Conservation (phyloP, 495 filamentous ascomycete species). For the Penicillium nucicola region DNA sequence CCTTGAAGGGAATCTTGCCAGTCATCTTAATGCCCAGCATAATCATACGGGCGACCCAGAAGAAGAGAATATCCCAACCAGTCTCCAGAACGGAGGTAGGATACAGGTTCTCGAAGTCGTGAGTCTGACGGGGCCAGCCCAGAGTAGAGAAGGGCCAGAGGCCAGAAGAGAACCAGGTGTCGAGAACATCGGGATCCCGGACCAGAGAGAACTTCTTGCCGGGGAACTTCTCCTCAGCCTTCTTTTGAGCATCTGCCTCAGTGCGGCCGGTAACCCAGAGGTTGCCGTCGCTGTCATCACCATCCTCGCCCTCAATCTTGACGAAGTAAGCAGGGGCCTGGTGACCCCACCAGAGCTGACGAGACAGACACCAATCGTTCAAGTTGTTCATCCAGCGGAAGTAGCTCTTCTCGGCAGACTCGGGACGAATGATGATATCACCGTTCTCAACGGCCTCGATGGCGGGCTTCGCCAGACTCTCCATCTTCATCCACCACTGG, state of each 20-base stretch:
- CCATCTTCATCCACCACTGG: slow-evolving; percentile 75
- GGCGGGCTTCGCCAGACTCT: slow-evolving; percentile 54
- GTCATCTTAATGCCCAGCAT: slow-evolving; percentile 77
- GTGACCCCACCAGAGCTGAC: slow-evolving; percentile 88
- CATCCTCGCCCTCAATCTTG: slow-evolving; percentile 61
- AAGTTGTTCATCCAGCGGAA: slow-evolving; percentile 69
- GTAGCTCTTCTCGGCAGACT: slow-evolving; percentile 66
- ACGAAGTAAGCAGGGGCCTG: slow-evolving; percentile 73
- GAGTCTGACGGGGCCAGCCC: slow-evolving; percentile 72
- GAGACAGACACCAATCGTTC: slow-evolving; percentile 79
- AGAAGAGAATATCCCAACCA: slow-evolving; percentile 84
- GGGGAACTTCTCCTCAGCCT: slow-evolving; percentile 64
- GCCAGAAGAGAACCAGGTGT: slow-evolving; percentile 82
- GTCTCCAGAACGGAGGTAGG: slow-evolving; percentile 75
- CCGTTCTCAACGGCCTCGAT: slow-evolving; percentile 66
- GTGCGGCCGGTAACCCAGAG: slow-evolving; percentile 68
- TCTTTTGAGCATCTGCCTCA: slow-evolving; percentile 59
- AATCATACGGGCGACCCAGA: slow-evolving; percentile 85
- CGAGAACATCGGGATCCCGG: slow-evolving; percentile 70
- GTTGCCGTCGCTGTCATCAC: slow-evolving; percentile 50
- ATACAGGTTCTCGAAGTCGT: slow-evolving; percentile 66
- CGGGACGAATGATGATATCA: slow-evolving; percentile 68
- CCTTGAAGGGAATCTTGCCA: slow-evolving; percentile 70
- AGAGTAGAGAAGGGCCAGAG: slow-evolving; percentile 80
- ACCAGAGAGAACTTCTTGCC: slow-evolving; percentile 65